Evolutionary conservation across 106 monocot species (phyloP).

Genomic region (Posidonia australis): DNA sequence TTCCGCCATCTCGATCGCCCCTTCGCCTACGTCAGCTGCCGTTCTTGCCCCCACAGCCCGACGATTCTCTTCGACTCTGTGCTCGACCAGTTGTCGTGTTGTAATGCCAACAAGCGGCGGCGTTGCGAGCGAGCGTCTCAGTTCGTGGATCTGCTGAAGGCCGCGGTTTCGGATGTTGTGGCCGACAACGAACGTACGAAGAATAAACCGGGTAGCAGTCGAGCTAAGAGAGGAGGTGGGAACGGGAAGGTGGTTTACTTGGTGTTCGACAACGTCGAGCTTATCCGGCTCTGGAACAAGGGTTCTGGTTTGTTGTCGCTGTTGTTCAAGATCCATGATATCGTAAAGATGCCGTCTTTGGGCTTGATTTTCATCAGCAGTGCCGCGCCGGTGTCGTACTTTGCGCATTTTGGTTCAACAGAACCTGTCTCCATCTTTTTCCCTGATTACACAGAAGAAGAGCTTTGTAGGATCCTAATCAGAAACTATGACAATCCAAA

Average conservation of each 20-base stretch:
- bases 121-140: slow-evolving; percentile 73
- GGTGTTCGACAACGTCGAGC: slow-evolving; percentile 81
- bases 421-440: slow-evolving; percentile 56
- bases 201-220: background rate
- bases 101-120: slow-evolving; percentile 13
- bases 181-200: slow-evolving; percentile 3
- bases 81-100: slow-evolving; percentile 39
- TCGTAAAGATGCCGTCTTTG: slow-evolving; percentile 34
- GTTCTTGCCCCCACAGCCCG: slow-evolving; percentile 52
- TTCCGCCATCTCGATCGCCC: slow-evolving; percentile 52
- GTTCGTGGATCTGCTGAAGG: slow-evolving; percentile 49
- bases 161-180: slow-evolving; percentile 16
- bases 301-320: slow-evolving; percentile 32
- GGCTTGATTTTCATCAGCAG: slow-evolving; percentile 75
- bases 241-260: slow-evolving; percentile 58
- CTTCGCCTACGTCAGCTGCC: slow-evolving; percentile 50
- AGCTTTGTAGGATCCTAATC: slow-evolving; percentile 57
- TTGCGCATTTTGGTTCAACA: slow-evolving; percentile 39
- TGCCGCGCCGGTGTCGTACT: slow-evolving; percentile 51
- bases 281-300: slow-evolving; percentile 50
- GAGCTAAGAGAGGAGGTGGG: background rate
- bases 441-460: slow-evolving; percentile 67
- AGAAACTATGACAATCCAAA: slow-evolving; percentile 50
- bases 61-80: slow-evolving; percentile 53
- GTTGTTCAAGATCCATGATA: slow-evolving; percentile 49